These are phyloP conservation scores for Penstemon newberryi DNA, from an alignment of 257 asterid genomes.

Conservation along the genomic window DNA sequence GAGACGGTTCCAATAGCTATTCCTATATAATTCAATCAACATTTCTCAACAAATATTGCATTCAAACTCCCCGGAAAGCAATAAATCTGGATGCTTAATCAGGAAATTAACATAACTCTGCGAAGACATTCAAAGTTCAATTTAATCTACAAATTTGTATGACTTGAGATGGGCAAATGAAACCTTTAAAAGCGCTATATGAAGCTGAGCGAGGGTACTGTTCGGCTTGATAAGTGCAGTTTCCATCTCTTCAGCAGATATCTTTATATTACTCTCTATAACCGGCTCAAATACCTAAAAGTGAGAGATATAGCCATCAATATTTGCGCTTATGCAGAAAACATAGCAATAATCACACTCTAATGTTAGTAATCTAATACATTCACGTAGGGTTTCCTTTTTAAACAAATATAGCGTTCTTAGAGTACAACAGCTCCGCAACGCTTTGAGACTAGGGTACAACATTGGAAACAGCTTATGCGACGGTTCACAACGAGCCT, in stretches of 20 bases:
- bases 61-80: background rate
- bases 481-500: background rate
- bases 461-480: background rate
- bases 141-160: conserved; percentile 4
- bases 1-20: background rate
- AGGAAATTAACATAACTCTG: conserved; percentile 5
- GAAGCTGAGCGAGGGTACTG: conserved; percentile 67
- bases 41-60: background rate
- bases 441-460: background rate
- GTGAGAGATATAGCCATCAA: conserved; percentile 15
- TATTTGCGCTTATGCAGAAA: background rate
- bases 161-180: conserved; percentile 11
- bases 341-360: background rate
- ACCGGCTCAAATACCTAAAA: conserved; percentile 74
- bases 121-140: background rate
- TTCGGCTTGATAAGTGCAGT: conserved; percentile 70
- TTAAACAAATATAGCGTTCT: background rate
- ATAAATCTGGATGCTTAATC: conserved; percentile 9
- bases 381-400: background rate
- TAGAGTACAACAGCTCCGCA: background rate
- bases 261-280: conserved; percentile 47
- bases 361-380: background rate
- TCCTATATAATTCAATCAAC: background rate
- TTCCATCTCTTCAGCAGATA: conserved; percentile 89
- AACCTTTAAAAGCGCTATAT: conserved; percentile 75